Conservation (phyloP, 257 asterid genomes). For the Ballota nigra region DNA sequence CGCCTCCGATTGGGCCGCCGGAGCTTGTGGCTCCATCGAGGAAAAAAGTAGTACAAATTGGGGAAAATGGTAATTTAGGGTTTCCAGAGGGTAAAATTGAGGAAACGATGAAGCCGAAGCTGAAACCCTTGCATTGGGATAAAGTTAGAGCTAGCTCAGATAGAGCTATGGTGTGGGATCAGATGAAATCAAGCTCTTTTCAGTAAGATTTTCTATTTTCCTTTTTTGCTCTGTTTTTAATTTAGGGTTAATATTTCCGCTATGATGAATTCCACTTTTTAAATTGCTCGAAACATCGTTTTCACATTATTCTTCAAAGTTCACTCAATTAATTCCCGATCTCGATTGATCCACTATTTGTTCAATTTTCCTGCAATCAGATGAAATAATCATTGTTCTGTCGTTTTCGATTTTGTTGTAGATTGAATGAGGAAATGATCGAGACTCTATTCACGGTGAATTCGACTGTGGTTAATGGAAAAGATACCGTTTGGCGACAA, state of each 20-base stretch:
- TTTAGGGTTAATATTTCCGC: background rate
- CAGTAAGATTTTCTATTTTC: conserved; percentile 48
- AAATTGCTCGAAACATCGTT: background rate
- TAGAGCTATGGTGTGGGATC: conserved; percentile 83
- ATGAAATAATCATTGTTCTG: background rate
- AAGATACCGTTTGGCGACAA: conserved; percentile 38
- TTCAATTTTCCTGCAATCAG: background rate
- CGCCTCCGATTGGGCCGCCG: conserved; percentile 55
- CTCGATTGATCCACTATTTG: background rate
- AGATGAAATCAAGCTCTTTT: conserved; percentile 63
- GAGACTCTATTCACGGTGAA: conserved; percentile 60
- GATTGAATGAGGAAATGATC: conserved; percentile 86
- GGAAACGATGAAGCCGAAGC: conserved; percentile 53
- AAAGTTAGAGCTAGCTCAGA: conserved; percentile 79
- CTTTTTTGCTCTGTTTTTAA: background rate
- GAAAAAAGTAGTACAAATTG: conserved; percentile 28
- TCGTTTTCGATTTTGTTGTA: conserved; percentile 27
- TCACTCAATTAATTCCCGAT: background rate
- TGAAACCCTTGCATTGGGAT: conserved; percentile 90
- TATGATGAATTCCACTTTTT: background rate
- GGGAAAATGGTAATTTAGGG: conserved; percentile 26
- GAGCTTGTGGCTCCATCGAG: conserved; percentile 57
- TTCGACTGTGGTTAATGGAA: conserved; percentile 33
- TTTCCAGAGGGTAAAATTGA: conserved; percentile 31
- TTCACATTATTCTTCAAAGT: background rate